phyloP scores from a whole-genome alignment of 768 basidiomycete genomes.

The Lactarius akahatsu region DNA sequence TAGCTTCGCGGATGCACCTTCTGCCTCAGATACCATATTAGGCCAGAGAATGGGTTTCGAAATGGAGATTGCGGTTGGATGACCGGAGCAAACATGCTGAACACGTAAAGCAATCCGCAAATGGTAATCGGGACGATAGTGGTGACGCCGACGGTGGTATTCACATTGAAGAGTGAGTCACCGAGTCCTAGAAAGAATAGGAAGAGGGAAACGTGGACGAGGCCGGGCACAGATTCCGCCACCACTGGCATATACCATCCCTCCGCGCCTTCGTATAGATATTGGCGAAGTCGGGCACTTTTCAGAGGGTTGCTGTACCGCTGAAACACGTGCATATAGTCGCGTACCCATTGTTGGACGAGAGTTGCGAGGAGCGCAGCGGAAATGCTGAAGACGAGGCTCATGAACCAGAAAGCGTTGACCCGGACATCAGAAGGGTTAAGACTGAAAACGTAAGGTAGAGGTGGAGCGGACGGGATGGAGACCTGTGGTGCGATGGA shows the following conservation, averaged over 20 bases:
- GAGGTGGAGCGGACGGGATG: not conserved
- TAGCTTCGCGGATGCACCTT: not conserved
- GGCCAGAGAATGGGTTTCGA: conserved; percentile 12
- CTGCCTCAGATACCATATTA: conserved; percentile 17
- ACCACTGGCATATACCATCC: conserved; percentile 43
- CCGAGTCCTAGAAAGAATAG: conserved; percentile 51
- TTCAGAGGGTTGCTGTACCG: conserved; percentile 32
- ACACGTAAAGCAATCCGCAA: conserved; percentile 20
- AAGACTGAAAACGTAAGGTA: conserved; percentile 14
- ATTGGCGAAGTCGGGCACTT: conserved; percentile 45
- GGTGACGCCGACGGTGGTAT: conserved; percentile 15
- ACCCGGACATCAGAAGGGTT: conserved; percentile 38
- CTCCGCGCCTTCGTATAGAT: conserved; percentile 38
- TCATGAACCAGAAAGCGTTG: conserved; percentile 46
- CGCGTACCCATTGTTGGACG: conserved; percentile 49
- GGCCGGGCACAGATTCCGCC: conserved; percentile 45
- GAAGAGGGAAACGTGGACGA: conserved; percentile 49
- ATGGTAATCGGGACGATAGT: conserved; percentile 12
- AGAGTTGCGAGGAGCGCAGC: conserved; percentile 47
- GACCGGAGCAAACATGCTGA: conserved; percentile 13
- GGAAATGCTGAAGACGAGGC: conserved; percentile 40
- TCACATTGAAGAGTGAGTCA: conserved; percentile 41
- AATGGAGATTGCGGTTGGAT: conserved; percentile 15
- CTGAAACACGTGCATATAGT: conserved; percentile 36
- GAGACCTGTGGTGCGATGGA: not conserved